Percentiles rank a stretch among this genome's conserved stretches.
Conservation (phyloP, 495 filamentous ascomycete genomes). For the Jackrogersella minutella region DNA sequence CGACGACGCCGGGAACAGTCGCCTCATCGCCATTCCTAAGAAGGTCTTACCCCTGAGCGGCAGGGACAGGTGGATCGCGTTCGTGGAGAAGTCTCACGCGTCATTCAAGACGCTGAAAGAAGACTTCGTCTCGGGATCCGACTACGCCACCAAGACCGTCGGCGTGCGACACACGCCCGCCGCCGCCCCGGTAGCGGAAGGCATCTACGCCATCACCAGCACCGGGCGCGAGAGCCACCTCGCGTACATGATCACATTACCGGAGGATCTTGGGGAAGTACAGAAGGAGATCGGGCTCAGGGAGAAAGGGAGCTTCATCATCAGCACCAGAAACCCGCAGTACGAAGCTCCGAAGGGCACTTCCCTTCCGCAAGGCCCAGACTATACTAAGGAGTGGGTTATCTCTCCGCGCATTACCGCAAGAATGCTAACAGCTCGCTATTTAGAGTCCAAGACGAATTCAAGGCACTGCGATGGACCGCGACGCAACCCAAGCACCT, state of each 20-base stretch:
- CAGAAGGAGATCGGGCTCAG: conserved; percentile 80
- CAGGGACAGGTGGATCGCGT: conserved; percentile 78
- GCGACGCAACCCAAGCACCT: conserved; percentile 77
- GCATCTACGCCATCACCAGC: conserved; percentile 83
- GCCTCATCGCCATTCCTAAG: conserved; percentile 83
- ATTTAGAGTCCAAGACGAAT: conserved; percentile 70
- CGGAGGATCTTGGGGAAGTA: conserved; percentile 70
- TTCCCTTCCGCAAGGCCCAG: conserved; percentile 68
- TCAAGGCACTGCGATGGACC: conserved; percentile 76
- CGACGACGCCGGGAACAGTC: conserved; percentile 68
- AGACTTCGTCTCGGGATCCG: conserved; percentile 68
- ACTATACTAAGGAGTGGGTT: conserved; percentile 77
- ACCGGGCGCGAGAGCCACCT: conserved; percentile 78
- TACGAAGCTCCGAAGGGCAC: conserved; percentile 69
- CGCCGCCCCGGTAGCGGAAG: conserved; percentile 80
- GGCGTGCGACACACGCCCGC: conserved; percentile 76
- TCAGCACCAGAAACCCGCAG: conserved; percentile 83
- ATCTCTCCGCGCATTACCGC: background rate
- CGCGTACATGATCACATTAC: conserved; percentile 84
- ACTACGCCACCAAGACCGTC: conserved; percentile 80
- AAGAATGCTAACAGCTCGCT: conserved; percentile 36
- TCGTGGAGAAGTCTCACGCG: conserved; percentile 79
- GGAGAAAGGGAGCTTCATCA: conserved; percentile 76
- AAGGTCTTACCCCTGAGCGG: conserved; percentile 80
- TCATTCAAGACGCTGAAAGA: conserved; percentile 77